These are phyloP conservation scores for Begonia fuchsioides DNA, from an alignment of 306 rosid genomes.

Conservation along the genomic window DNA sequence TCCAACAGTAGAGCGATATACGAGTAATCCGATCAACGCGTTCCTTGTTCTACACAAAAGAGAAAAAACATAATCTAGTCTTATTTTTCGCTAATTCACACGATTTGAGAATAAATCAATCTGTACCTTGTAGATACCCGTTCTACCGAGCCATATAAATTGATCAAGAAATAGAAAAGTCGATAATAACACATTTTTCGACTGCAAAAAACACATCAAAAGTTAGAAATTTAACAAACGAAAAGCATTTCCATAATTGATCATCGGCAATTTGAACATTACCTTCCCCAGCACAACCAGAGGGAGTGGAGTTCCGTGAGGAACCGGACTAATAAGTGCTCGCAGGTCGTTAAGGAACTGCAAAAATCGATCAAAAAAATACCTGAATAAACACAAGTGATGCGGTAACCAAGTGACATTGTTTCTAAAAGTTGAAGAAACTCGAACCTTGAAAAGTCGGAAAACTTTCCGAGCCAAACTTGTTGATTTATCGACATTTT, in stretches of 20 bases:
- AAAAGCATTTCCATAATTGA: background rate
- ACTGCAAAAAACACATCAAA: constrained; percentile 27
- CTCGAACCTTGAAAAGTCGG: constrained; percentile 83
- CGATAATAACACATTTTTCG: constrained; percentile 75
- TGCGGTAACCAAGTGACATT: background rate
- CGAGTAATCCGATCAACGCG: constrained; percentile 55
- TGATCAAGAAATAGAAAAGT: constrained; percentile 94
- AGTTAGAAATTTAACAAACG: background rate
- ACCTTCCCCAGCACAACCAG: constrained; percentile 81
- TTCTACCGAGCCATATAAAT: constrained; percentile 87
- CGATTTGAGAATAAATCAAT: background rate
- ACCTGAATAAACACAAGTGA: background rate
- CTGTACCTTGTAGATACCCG: constrained; percentile 63
- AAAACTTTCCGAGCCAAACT: constrained; percentile 95
- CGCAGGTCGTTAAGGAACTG: constrained; percentile 93
- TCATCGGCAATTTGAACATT: constrained; percentile 1
- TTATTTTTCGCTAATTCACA: background rate
- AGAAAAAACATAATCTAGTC: background rate
- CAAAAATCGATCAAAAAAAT: constrained; percentile 11
- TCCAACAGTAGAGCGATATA: constrained; percentile 84
- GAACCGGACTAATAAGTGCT: constrained; percentile 67
- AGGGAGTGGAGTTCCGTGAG: constrained; percentile 74
- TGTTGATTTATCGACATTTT: constrained; percentile 86
- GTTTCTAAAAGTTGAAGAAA: background rate
- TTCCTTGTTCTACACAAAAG: constrained; percentile 55